Conservation (phyloP, 2,329 filamentous ascomycete genomes). For the Aureobasidium sp. region DNA sequence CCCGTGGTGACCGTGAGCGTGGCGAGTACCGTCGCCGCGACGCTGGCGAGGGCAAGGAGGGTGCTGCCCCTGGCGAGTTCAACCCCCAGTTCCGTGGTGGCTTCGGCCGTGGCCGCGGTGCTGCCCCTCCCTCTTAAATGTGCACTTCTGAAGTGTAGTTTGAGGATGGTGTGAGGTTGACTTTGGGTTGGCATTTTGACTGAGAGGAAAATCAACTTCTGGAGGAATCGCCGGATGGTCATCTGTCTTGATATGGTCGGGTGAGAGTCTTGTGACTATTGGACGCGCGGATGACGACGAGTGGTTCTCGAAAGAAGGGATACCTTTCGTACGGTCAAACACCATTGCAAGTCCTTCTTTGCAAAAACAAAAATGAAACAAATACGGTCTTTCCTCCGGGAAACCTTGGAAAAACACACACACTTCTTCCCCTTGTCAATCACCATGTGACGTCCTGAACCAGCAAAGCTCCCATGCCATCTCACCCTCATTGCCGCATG, state of each 20-base stretch:
- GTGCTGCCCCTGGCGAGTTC: constrained; percentile 85
- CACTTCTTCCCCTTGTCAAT: not conserved
- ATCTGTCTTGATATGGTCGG: constrained; percentile 6
- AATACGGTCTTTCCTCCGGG: constrained; percentile 7
- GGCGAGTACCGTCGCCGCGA: constrained; percentile 74
- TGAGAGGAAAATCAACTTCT: not conserved
- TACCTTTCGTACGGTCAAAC: not conserved
- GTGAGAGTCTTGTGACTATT: constrained; percentile 2
- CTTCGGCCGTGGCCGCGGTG: constrained; percentile 73
- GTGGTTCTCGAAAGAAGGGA: not conserved
- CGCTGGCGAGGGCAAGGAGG: constrained; percentile 62
- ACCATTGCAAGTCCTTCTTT: not conserved
- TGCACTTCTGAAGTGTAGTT: not conserved
- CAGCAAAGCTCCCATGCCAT: too few relatives aligned
- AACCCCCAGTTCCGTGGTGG: constrained; percentile 64
- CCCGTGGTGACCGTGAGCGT: constrained; percentile 66
- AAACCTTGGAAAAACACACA: constrained; percentile 1
- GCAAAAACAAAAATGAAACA: constrained; percentile 6
- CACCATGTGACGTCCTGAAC: not conserved
- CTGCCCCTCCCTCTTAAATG: constrained; percentile 43
- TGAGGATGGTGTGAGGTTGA: not conserved
- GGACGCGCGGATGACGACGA: not conserved
- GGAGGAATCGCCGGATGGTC: not conserved
- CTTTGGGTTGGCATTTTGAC: not conserved
- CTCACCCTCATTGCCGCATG: too few relatives aligned